These are phyloP conservation scores for Leucocoprinus leucothites DNA, from an alignment of 768 basidiomycete genomes.

Conservation along the genomic window DNA sequence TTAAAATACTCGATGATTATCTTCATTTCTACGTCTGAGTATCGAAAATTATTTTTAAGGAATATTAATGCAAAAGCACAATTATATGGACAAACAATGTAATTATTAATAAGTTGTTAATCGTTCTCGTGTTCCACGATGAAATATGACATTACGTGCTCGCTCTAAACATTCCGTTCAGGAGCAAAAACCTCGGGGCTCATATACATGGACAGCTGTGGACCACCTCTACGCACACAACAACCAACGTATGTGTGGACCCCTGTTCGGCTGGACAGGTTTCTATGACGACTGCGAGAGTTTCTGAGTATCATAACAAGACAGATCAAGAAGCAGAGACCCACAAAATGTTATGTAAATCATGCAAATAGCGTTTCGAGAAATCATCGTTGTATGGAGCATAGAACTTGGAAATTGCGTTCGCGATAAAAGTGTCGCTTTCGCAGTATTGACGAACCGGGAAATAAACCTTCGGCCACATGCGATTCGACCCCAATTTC, in stretches of 20 bases:
- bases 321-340: background rate
- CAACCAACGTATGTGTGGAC: slow-evolving; percentile 19
- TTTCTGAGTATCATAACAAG: too few relatives aligned
- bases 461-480: slow-evolving; percentile 18
- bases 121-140: too few relatives aligned
- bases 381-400: slow-evolving; percentile 9
- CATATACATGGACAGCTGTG: slow-evolving; percentile 18
- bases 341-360: slow-evolving; percentile 15
- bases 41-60: too few relatives aligned
- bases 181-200: slow-evolving; percentile 17
- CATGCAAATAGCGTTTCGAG: slow-evolving; percentile 6
- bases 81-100: too few relatives aligned
- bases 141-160: too few relatives aligned
- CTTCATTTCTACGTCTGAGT: too few relatives aligned
- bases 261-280: slow-evolving; percentile 15
- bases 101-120: too few relatives aligned
- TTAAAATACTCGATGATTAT: too few relatives aligned
- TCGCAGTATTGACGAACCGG: slow-evolving; percentile 18
- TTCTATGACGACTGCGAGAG: slow-evolving; percentile 12
- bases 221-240: slow-evolving; percentile 14
- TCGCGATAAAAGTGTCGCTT: slow-evolving; percentile 15
- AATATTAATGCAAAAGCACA: too few relatives aligned
- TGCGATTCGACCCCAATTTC: slow-evolving; percentile 3
- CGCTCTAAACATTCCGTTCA: slow-evolving; percentile 1
- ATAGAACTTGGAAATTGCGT: slow-evolving; percentile 13